Evolutionary conservation across 768 basidiomycete genomes (phyloP).

Genomic region (Obba rivulosa): DNA sequence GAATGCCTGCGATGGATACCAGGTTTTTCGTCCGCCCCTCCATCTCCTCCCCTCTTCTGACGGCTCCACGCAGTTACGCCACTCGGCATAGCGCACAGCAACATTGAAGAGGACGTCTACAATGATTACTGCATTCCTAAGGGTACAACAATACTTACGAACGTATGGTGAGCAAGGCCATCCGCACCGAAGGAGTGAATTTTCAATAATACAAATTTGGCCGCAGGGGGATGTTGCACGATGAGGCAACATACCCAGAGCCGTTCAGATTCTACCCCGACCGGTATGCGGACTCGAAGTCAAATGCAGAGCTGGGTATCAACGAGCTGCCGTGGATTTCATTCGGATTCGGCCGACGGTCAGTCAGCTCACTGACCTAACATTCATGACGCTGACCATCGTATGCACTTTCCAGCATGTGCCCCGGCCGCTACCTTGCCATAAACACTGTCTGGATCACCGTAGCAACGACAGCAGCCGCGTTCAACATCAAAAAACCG

Average conservation of each 20-base stretch:
- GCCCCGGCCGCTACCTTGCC: conserved; percentile 21
- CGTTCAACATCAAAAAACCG: conserved; percentile 14
- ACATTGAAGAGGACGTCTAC: conserved; percentile 17
- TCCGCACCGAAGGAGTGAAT: not conserved
- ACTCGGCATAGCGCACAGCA: conserved; percentile 16
- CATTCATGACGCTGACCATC: not conserved
- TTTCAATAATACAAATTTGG: not conserved
- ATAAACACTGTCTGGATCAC: conserved; percentile 18
- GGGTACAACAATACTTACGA: conserved; percentile 16
- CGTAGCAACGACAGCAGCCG: conserved; percentile 15
- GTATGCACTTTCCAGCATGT: conserved; percentile 4
- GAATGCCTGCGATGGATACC: conserved; percentile 28
- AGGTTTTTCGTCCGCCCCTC: conserved; percentile 1
- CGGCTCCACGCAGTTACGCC: conserved; percentile 21
- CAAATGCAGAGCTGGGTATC: conserved; percentile 4
- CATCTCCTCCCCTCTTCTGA: conserved; percentile 14
- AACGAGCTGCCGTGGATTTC: conserved; percentile 12
- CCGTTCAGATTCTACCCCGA: conserved; percentile 20
- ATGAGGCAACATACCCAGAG: conserved; percentile 16
- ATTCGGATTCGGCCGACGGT: conserved; percentile 19
- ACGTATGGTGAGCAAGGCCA: conserved; percentile 16
- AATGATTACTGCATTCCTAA: conserved; percentile 14
- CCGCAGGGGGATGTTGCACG: conserved; percentile 15
- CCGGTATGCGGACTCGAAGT: conserved; percentile 15
- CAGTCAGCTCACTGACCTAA: not conserved